Evolutionary conservation across 192 early-diverging fungal species (phyloP).

Genomic region (Podila epicladia): DNA sequence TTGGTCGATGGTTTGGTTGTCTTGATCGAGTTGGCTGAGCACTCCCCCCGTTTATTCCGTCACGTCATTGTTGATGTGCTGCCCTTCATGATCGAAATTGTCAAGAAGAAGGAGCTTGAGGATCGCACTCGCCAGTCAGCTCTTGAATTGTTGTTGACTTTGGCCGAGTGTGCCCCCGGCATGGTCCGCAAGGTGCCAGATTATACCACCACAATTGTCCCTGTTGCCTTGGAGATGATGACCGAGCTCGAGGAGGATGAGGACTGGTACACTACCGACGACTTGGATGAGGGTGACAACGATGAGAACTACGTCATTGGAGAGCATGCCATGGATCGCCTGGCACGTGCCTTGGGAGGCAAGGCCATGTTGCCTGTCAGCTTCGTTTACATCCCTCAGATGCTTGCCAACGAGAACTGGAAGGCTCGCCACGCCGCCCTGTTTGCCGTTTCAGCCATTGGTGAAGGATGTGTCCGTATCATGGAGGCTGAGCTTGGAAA

Average conservation of each 20-base stretch:
- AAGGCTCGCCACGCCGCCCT: conserved; percentile 91
- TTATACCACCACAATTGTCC: conserved; percentile 81
- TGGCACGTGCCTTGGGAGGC: conserved; percentile 86
- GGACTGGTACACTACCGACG: conserved; percentile 88
- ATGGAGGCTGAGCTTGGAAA: conserved; percentile 90
- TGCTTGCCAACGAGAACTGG: conserved; percentile 89
- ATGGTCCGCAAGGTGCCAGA: conserved; percentile 89
- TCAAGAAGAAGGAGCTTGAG: conserved; percentile 83
- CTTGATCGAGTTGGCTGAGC: conserved; percentile 87
- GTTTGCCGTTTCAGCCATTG: conserved; percentile 94
- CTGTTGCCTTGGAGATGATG: conserved; percentile 94
- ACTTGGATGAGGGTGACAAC: conserved; percentile 87
- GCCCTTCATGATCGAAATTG: conserved; percentile 76
- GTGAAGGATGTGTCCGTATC: conserved; percentile 93
- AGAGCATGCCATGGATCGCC: conserved; percentile 94
- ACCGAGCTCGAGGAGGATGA: conserved; percentile 87
- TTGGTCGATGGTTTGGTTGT: conserved; percentile 74
- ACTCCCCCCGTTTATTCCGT: conserved; percentile 83
- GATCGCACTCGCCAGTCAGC: conserved; percentile 86
- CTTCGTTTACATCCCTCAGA: conserved; percentile 87
- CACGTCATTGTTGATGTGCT: conserved; percentile 77
- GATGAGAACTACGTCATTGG: conserved; percentile 88
- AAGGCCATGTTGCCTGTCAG: conserved; percentile 87
- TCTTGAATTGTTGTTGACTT: conserved; percentile 89
- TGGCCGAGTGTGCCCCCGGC: conserved; percentile 85